Evolutionary conservation across 2,329 filamentous ascomycete genomes (phyloP).

Genomic region (Aaosphaeria pasadenensis): DNA sequence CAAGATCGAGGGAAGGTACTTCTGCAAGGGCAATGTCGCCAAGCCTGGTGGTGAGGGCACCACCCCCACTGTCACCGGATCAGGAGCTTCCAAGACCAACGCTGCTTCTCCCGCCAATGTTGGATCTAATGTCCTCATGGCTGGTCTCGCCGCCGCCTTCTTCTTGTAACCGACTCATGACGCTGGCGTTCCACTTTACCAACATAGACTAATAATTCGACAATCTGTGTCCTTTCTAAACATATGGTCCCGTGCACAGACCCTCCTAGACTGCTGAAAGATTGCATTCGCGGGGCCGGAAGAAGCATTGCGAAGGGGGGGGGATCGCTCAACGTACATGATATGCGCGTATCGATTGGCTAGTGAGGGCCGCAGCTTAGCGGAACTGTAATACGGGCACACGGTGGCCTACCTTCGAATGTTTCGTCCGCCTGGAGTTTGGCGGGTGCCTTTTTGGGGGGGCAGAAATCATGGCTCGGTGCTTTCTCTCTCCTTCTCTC

Average conservation of each 20-base stretch:
- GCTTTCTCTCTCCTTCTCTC: conserved; percentile 19
- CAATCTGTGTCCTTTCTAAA: conserved; percentile 30
- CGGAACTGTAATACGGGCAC: conserved; percentile 34
- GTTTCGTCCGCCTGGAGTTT: conserved; percentile 12
- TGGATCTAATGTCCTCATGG: conserved; percentile 40
- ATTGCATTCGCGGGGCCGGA: conserved; percentile 20
- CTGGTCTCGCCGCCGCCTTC: conserved; percentile 48
- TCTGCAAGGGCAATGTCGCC: conserved; percentile 39
- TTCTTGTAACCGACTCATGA: conserved; percentile 42
- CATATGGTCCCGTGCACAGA: conserved; percentile 26
- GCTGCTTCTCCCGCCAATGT: conserved; percentile 42
- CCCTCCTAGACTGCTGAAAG: conserved; percentile 15
- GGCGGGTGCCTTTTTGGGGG: conserved; percentile 17
- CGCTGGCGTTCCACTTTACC: conserved; percentile 36
- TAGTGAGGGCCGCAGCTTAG: conserved; percentile 23
- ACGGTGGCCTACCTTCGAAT: conserved; percentile 14
- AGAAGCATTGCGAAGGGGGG: conserved; percentile 15
- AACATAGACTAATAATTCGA: conserved; percentile 38
- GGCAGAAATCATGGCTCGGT: conserved; percentile 19
- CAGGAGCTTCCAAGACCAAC: conserved; percentile 21
- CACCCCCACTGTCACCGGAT: conserved; percentile 29
- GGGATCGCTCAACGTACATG: conserved; percentile 28
- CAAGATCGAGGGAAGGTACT: conserved; percentile 43
- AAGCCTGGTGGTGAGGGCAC: conserved; percentile 36
- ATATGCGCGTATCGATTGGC: conserved; percentile 36